A percentile compares a stretch with the other conserved stretches of the same genome.
These are phyloP conservation scores for Infundibulicybe gibba DNA, from an alignment of 768 basidiomycete genomes.

Conservation along the genomic window DNA sequence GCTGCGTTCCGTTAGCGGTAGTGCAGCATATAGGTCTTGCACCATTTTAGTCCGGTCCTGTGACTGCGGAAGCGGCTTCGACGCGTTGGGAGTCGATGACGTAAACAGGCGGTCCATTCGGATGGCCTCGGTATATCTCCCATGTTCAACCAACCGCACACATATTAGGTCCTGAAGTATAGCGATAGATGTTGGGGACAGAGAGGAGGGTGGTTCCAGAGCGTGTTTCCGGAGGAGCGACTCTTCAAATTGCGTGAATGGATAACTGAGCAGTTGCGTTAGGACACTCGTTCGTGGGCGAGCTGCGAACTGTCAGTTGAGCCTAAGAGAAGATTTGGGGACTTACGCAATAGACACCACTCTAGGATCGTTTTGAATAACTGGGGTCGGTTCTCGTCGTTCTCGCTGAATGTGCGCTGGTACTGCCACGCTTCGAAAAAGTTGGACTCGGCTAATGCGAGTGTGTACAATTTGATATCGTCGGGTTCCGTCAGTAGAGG, in stretches of 20 bases:
- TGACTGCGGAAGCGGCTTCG: conserved; percentile 31
- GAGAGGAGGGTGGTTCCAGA: conserved; percentile 45
- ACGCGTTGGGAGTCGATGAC: conserved; percentile 28
- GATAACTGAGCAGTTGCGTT: conserved; percentile 58
- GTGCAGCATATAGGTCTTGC: conserved; percentile 59
- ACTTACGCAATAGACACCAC: conserved; percentile 71
- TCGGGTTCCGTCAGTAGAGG: conserved; percentile 65
- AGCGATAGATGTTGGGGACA: conserved; percentile 47
- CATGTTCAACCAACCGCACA: conserved; percentile 71
- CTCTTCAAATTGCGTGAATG: conserved; percentile 66
- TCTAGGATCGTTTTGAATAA: conserved; percentile 57
- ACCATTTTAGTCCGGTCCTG: conserved; percentile 67
- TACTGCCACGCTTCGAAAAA: conserved; percentile 75
- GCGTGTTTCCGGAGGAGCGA: conserved; percentile 53
- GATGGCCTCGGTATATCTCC: conserved; percentile 68
- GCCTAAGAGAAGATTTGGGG: not conserved
- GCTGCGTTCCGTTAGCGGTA: conserved; percentile 61
- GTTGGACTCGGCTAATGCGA: conserved; percentile 63
- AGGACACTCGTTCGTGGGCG: conserved; percentile 56
- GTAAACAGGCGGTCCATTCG: conserved; percentile 68
- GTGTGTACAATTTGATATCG: conserved; percentile 66
- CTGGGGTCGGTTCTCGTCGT: conserved; percentile 44
- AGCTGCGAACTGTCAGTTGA: conserved; percentile 31
- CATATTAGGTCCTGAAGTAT: conserved; percentile 77
- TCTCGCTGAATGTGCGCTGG: conserved; percentile 67